Evolutionary conservation across 176 grass and related monocot species (phyloP).

Genomic region (Oryza australiensis): DNA sequence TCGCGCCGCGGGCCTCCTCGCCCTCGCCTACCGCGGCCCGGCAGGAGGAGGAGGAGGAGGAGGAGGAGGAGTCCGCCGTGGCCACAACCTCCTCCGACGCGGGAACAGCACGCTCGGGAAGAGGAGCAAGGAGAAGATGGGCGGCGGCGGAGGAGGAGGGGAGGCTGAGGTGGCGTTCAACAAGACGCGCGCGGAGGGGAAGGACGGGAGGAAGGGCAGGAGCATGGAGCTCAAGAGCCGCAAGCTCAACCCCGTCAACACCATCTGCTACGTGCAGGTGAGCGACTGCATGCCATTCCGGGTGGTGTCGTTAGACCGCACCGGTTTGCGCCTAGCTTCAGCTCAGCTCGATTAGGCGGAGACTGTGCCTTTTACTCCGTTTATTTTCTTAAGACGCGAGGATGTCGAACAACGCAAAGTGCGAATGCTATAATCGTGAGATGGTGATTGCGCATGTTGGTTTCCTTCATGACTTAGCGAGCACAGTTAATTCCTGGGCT

Average conservation of each 20-base stretch:
- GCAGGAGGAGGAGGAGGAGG: background rate
- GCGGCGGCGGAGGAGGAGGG: constrained; percentile 20
- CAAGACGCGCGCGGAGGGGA: constrained; percentile 71
- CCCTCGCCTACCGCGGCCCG: constrained; percentile 36
- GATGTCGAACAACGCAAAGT: background rate
- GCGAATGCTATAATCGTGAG: background rate
- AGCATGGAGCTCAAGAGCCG: constrained; percentile 77
- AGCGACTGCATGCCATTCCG: background rate
- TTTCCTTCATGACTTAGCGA: background rate
- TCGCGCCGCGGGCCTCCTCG: constrained; percentile 31
- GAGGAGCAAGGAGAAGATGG: constrained; percentile 43
- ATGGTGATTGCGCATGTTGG: background rate
- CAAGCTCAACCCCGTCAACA: constrained; percentile 90
- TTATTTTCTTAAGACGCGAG: background rate
- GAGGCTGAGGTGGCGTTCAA: constrained; percentile 59
- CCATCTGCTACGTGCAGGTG: constrained; percentile 92
- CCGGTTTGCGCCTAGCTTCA: background rate
- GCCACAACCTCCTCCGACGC: constrained; percentile 37
- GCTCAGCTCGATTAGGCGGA: background rate
- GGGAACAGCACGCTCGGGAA: constrained; percentile 54
- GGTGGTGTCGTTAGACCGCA: background rate
- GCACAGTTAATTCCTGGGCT: background rate
- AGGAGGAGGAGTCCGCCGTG: background rate
- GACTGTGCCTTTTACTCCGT: background rate
- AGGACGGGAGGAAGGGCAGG: constrained; percentile 57